Evolutionary conservation across 208 protist genomes (phyloP), one percentile per base, ranked within the genome.

Genomic region (Wallacemonas sp.): DNA sequence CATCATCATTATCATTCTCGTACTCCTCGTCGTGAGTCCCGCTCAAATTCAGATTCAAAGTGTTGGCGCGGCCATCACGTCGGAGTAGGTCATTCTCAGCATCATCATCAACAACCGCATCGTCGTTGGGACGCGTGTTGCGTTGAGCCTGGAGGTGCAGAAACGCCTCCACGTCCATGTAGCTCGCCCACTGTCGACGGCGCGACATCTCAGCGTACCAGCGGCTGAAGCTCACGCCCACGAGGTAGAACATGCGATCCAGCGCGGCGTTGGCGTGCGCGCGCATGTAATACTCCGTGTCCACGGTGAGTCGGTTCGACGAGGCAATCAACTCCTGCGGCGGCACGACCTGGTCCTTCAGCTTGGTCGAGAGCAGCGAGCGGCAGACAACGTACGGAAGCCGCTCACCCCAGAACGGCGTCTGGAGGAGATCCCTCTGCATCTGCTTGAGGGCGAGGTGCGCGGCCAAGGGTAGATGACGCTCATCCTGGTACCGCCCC

Each of bases 211-310:
- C 39, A 19, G 61, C 61, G 56, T 83, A 90, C 82, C 84, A 91
- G 33, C 48, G 58, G 26, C 69, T 69, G 69, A 81, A 78, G 71
- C 77, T 88, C 26, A 94, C 63, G n/a, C 81, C 81, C 29, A 93
- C 71, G 14, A 87, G 70, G 65, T 83, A 85, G 52, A 96, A 88
- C 47, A 96, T 74, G 38, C 91, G 86, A 58, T 94, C 84, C 11
- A 96, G 78, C 16, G 83, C 69, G 41, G 84, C 73, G 72, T 89
- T 88, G 48, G 94, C 72, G 73, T 94, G 80, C 4, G 73, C 75
- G 9, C 66, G 73, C 21, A 96, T 85, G 78, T 96, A 96, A 63
- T 96, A 93, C 30, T 81, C 79, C 17, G 70, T 72, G 64, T 94
- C 76, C 23, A 93, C 54, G 23, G 61, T 57, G 14, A 81, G 24